Base-by-base conservation (phyloP, 208 protist genomes). In the Wallacemonas sp. region DNA sequence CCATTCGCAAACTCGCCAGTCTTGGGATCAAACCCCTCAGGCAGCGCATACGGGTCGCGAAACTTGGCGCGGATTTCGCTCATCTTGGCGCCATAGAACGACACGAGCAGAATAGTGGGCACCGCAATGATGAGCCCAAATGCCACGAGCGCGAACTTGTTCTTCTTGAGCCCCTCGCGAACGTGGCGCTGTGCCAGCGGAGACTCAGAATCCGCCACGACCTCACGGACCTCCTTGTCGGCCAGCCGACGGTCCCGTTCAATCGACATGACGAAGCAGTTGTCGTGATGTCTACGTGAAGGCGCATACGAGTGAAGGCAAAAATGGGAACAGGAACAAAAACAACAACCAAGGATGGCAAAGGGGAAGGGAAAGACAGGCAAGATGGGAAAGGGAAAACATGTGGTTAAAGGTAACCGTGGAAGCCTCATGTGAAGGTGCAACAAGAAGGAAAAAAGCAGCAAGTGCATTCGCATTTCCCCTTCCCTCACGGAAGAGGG, bases 41-140 rank as follows among this genome's bases (percentile, higher is more conserved):
- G 88, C 49, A 94, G 61, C 16, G 72, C 85, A 71, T 92, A 91
- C 22, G 83, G 88, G 65, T 94, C 88, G 10, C 72, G 33, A 61
- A 87, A 91, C 23, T 84, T 83, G 42, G 69, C 70, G 3, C 82
- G 69, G 29, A 94, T 82, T 31, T 81, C 74, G 2, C 55, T 29
- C 25, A 83, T 73, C 65, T 94, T 94, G 10, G 81, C 72, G 3
- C 65, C 79, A 74, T 91, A 91, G 65, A 91, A 94, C 22, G 77
- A 85, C 41, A 81, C 20, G 36, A 94, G 77, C 42, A 86, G 75
- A 42, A 69, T 65, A 1, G 76, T 70, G 1, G 88, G 88, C 0
- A 79, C 66, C 20, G 81, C 28, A 54, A 94, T 55, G 8, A 76
- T 76, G 0, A 86, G 12, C 0, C 77, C 63, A 70, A 79, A 90